Base-by-base conservation (phyloP, 495 filamentous ascomycete species). In the Penicillium dipodomyicola region DNA sequence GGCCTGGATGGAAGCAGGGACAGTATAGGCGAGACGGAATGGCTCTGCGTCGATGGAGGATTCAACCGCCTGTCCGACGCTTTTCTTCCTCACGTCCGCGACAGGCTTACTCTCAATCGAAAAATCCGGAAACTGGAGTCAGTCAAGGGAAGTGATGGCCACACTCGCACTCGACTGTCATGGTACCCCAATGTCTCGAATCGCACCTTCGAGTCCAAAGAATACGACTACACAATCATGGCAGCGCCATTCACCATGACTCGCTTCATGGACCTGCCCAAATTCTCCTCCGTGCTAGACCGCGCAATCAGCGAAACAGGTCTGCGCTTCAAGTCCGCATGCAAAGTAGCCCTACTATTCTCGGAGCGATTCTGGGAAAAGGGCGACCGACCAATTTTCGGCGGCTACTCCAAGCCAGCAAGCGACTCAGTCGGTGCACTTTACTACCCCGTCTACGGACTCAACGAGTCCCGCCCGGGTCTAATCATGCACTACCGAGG, bases 331-430 rank as follows among this genome's bases (percentile, higher is more conserved):
- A 61, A 64, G 2, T 69, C 75, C 1, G 82, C 83, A 25, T 88
- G 85, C 77, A 88, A 88, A 54, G 70, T 88, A 0, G 82, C 85
- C 5, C 75, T 88, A 2, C 80, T 86, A 46, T 88, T 82, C 69
- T 69, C 67, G 44, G 76, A 78, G 0, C 78, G 85, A 11, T 88
- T 88, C 77, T 88, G 86, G 85, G 85, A 88, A 63, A 76, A 85
- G 29, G 74, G 77, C 46, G 56, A 65, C 14, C 71, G 73, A 23
- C 85, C 85, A 4, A 87, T 88, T 60, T 71, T 80, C 55, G 85
- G 85, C 42, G 80, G 82, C 2, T 87, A 83, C 62, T 76, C 74
- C 11, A 74, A 70, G 0, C 72, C 73, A 5, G 48, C 57, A 17
- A 80, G 86, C 59, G 80, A 84, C 50, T 71, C 78, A 4, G 72